Percentiles rank a stretch among this genome's conserved stretches.
Evolutionary conservation across 805 yeast genomes (phyloP).

Genomic region (Suhomyces sp.): DNA sequence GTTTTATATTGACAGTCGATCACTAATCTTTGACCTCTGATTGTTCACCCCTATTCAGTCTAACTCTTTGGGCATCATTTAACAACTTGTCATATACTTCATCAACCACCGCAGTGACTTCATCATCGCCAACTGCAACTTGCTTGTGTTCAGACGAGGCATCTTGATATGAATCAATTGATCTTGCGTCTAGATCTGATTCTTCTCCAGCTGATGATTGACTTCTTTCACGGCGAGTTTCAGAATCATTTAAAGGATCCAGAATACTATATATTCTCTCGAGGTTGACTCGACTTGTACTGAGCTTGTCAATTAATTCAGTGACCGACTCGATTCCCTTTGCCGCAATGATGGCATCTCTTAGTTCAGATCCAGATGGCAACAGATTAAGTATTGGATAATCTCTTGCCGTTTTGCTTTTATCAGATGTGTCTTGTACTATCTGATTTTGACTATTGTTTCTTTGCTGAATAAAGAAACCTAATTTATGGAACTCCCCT

Average conservation of each 20-base stretch:
- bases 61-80: conserved; percentile 63
- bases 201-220: too few relatives aligned
- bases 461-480: conserved; percentile 72
- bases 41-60: conserved; percentile 42
- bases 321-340: conserved; percentile 71
- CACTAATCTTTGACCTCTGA: too few relatives aligned
- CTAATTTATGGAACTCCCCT: conserved; percentile 88
- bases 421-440: conserved; percentile 1
- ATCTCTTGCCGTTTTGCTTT: conserved; percentile 8
- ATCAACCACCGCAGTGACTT: conserved; percentile 49
- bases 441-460: conserved; percentile 20
- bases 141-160: background rate
- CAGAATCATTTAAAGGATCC: too few relatives aligned
- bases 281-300: conserved; percentile 48
- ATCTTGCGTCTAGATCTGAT: too few relatives aligned
- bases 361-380: conserved; percentile 54
- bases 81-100: conserved; percentile 71
- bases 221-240: too few relatives aligned
- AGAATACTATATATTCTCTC: conserved; percentile 52
- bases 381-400: conserved; percentile 38
- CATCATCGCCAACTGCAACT: conserved; percentile 1
- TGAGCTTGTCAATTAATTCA: conserved; percentile 66
- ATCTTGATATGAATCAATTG: conserved; percentile 30
- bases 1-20: too few relatives aligned
- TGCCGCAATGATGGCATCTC: conserved; percentile 67